phyloP scores from a whole-genome alignment of 768 basidiomycete species.

The Rhodocollybia butyracea region DNA sequence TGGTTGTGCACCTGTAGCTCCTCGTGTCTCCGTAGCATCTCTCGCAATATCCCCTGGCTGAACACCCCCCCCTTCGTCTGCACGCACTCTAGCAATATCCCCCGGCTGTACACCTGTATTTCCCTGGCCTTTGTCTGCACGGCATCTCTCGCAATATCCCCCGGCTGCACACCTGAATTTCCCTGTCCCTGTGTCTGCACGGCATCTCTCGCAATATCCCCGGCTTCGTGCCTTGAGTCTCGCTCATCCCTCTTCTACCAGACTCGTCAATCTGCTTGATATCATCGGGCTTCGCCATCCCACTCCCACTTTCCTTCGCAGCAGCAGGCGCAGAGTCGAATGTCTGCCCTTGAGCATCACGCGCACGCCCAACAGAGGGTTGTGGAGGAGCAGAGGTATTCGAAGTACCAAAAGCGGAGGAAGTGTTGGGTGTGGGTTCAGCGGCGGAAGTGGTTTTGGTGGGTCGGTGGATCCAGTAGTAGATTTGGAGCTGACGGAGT shows the following conservation, averaged over 20 bases:
- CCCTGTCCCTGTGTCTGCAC: no score
- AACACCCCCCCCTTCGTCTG: no score
- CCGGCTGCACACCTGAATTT: no score
- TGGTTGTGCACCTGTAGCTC: no score
- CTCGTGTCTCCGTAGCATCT: no score
- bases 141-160: no score
- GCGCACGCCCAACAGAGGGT: neutral
- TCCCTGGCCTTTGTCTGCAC: no score
- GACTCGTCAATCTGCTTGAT: neutral
- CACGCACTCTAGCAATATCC: no score
- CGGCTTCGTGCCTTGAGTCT: no score
- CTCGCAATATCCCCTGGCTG: no score
- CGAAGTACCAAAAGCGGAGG: neutral
- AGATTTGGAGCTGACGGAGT: neutral
- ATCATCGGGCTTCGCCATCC: neutral
- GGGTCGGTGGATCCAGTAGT: neutral
- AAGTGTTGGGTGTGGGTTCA: neutral
- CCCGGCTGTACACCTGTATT: no score
- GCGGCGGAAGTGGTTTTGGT: neutral
- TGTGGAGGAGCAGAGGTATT: neutral
- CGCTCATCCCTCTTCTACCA: neutral
- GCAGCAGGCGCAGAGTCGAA: neutral
- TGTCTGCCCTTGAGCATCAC: slow-evolving; percentile 4
- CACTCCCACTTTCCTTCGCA: neutral
- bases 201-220: no score